These are phyloP conservation scores for Calonectria naviculata DNA, from an alignment of 2,329 filamentous ascomycete species.

Conservation along the genomic window DNA sequence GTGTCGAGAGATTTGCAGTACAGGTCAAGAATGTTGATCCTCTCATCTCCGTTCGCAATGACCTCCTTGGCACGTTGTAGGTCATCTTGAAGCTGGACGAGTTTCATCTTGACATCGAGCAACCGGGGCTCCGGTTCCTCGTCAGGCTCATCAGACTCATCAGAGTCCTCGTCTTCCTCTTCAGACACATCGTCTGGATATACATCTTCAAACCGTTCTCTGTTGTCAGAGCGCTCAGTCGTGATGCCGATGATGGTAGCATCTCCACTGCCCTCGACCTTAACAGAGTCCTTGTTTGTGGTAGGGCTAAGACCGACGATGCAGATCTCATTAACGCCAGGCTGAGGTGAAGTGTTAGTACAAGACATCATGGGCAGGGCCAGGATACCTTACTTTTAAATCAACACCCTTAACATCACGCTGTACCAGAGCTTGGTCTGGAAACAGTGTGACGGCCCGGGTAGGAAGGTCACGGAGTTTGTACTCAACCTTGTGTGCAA, in stretches of 20 bases:
- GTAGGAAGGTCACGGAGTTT: conserved; percentile 67
- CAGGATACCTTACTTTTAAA: conserved; percentile 36
- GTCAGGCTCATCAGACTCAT: conserved; percentile 29
- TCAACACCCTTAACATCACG: conserved; percentile 67
- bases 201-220: conserved; percentile 64
- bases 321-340: conserved; percentile 68
- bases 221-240: conserved; percentile 67
- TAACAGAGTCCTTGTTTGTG: conserved; percentile 69
- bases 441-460: conserved; percentile 72
- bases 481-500: conserved; percentile 59
- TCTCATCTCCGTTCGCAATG: conserved; percentile 42
- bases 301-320: conserved; percentile 66
- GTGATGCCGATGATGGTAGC: conserved; percentile 71
- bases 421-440: conserved; percentile 68
- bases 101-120: conserved; percentile 41
- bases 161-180: conserved; percentile 36
- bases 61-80: conserved; percentile 32
- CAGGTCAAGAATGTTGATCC: conserved; percentile 53
- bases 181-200: conserved; percentile 51
- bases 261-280: conserved; percentile 66
- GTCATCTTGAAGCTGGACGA: conserved; percentile 43
- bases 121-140: conserved; percentile 35
- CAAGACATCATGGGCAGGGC: background rate
- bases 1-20: conserved; percentile 51
- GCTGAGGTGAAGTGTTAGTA: conserved; percentile 42